A percentile compares a stretch with the other conserved stretches of the same genome.
Conservation (phyloP, 2,329 filamentous ascomycete species). For the Xylaria sp. region DNA sequence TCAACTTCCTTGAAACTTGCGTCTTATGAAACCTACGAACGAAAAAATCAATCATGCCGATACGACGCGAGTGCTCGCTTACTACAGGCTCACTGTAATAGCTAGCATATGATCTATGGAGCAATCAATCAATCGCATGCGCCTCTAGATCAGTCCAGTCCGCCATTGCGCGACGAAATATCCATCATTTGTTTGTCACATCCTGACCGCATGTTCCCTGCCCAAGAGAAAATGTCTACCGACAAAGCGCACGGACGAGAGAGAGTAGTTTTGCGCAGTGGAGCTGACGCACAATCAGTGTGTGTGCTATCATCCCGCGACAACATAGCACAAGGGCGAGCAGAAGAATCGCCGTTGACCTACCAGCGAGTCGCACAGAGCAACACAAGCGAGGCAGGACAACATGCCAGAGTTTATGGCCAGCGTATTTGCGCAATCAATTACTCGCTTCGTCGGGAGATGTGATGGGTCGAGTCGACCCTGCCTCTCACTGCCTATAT, state of each 20-base stretch:
- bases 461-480: not conserved
- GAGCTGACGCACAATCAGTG: not conserved
- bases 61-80: not conserved
- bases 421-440: slow-evolving; percentile 17
- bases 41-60: not conserved
- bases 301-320: not conserved
- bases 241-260: slow-evolving; percentile 9
- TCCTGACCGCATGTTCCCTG: not conserved
- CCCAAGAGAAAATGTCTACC: not conserved
- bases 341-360: slow-evolving; percentile 12
- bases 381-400: slow-evolving; percentile 33
- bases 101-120: slow-evolving; percentile 3
- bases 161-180: not conserved
- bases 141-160: not conserved
- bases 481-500: not conserved
- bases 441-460: slow-evolving; percentile 1
- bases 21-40: not conserved
- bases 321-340: slow-evolving; percentile 25
- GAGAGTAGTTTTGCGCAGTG: not conserved
- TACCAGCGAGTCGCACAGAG: slow-evolving; percentile 27
- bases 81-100: not conserved
- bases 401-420: slow-evolving; percentile 4
- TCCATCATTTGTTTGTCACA: not conserved
- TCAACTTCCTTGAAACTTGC: slow-evolving; percentile 3
- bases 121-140: slow-evolving; percentile 18